A percentile compares a stretch with the other conserved stretches of the same genome.
Conservation (phyloP, 2,329 filamentous ascomycete genomes). For the Trichoderma oligosporum region DNA sequence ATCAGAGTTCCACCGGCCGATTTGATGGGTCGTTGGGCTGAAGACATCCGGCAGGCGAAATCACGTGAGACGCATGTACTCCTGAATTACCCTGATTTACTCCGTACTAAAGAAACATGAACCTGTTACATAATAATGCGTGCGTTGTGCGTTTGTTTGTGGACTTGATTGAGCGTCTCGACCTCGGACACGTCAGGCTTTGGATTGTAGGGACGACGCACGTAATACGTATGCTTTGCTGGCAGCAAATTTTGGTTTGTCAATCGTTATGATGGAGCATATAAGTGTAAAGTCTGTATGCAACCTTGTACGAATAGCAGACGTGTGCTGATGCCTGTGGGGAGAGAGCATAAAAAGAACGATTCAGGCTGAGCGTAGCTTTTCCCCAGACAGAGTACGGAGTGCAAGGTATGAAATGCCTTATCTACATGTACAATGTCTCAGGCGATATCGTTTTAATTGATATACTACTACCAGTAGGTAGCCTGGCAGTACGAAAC, state of each 20-base stretch:
- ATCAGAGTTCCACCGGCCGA: constrained; percentile 12
- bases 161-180: background rate
- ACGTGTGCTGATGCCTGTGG: constrained; percentile 2
- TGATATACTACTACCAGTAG: background rate
- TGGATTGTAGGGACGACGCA: background rate
- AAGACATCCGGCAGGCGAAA: constrained; percentile 1
- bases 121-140: constrained; percentile 4
- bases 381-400: background rate
- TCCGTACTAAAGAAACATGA: too few species aligned
- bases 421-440: background rate
- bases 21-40: constrained; percentile 12
- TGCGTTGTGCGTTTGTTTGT: background rate
- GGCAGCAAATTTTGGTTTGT: constrained; percentile 5
- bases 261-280: background rate
- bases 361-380: background rate
- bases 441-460: background rate
- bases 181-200: constrained; percentile 14
- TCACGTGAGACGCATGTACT: constrained; percentile 15
- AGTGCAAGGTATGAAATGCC: too few species aligned
- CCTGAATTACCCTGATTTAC: too few species aligned
- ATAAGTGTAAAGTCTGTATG: background rate
- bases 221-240: constrained; percentile 13
- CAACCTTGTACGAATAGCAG: background rate
- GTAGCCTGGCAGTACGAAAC: background rate
- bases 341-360: background rate